These are phyloP conservation scores for Turritis glabra DNA, from an alignment of 345 rosid species.

Conservation along the genomic window DNA sequence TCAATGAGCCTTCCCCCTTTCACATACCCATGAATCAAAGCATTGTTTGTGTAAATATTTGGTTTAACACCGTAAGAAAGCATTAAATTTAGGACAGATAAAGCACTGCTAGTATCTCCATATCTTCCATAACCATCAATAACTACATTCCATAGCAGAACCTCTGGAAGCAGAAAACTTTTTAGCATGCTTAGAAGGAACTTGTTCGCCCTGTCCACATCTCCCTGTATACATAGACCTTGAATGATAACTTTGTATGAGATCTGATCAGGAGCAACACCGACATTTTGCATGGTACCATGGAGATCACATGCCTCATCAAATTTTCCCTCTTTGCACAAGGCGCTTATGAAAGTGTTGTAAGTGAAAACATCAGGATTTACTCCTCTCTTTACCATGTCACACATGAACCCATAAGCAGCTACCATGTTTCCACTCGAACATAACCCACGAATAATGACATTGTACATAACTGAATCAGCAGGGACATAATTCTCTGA, in stretches of 20 bases:
- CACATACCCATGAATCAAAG: constrained; percentile 57
- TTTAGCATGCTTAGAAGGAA: constrained; percentile 50
- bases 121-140: constrained; percentile 61
- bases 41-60: constrained; percentile 71
- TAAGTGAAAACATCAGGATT: constrained; percentile 62
- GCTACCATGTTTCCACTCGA: constrained; percentile 40
- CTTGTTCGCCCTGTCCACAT: constrained; percentile 48
- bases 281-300: constrained; percentile 49
- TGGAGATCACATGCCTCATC: constrained; percentile 56
- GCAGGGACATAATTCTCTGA: constrained; percentile 32
- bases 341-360: constrained; percentile 65
- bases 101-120: constrained; percentile 52
- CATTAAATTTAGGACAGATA: constrained; percentile 56
- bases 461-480: constrained; percentile 63
- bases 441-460: constrained; percentile 64
- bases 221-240: constrained; percentile 53
- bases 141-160: constrained; percentile 65
- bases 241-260: constrained; percentile 60
- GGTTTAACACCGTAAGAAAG: constrained; percentile 55
- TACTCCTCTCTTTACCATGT: constrained; percentile 69
- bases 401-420: constrained; percentile 53
- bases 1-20: constrained; percentile 43
- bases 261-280: constrained; percentile 61
- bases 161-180: constrained; percentile 50
- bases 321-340: constrained; percentile 58